Percentiles rank a stretch among this genome's conserved stretches.
phyloP scores from a whole-genome alignment of 2,329 filamentous ascomycete genomes.

The Dactylellina haptotyla region DNA sequence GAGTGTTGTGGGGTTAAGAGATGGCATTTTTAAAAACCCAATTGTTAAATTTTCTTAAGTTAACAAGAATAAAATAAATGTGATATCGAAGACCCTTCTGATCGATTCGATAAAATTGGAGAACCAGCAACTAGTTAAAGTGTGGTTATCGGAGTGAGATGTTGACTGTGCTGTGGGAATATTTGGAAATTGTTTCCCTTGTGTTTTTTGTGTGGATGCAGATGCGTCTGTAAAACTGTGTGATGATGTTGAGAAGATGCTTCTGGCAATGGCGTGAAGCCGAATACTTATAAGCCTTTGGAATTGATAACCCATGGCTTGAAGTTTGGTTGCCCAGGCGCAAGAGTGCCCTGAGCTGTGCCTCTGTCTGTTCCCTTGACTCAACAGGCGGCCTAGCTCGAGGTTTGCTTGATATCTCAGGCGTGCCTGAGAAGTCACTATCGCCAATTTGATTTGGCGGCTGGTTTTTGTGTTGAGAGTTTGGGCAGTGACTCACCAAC shows the following conservation, averaged over 20 bases:
- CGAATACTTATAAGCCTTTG: slow-evolving; percentile 29
- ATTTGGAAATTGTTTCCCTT: neutral
- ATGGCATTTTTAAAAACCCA: slow-evolving; percentile 18
- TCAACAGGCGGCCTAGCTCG: too few relatives aligned
- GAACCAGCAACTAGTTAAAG: slow-evolving; percentile 49
- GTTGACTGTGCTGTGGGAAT: neutral
- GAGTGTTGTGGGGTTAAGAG: slow-evolving; percentile 15
- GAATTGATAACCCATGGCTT: neutral
- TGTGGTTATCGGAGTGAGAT: slow-evolving; percentile 26
- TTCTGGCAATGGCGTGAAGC: neutral
- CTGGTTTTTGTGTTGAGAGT: too few relatives aligned
- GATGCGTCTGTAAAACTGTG: neutral
- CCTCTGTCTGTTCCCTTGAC: too few relatives aligned
- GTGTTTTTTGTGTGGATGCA: neutral
- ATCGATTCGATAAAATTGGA: slow-evolving; percentile 8
- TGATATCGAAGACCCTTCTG: slow-evolving; percentile 17
- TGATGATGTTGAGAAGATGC: slow-evolving; percentile 27
- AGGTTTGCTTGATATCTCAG: neutral
- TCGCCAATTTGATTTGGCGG: slow-evolving; percentile 20
- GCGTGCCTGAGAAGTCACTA: slow-evolving; percentile 25
- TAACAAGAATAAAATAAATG: neutral
- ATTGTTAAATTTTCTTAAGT: neutral
- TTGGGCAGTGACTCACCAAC: too few relatives aligned
- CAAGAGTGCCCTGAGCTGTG: neutral
- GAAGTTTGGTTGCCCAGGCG: neutral